Conservation (phyloP, 257 asterid species). For the Rehmannia glutinosa region DNA sequence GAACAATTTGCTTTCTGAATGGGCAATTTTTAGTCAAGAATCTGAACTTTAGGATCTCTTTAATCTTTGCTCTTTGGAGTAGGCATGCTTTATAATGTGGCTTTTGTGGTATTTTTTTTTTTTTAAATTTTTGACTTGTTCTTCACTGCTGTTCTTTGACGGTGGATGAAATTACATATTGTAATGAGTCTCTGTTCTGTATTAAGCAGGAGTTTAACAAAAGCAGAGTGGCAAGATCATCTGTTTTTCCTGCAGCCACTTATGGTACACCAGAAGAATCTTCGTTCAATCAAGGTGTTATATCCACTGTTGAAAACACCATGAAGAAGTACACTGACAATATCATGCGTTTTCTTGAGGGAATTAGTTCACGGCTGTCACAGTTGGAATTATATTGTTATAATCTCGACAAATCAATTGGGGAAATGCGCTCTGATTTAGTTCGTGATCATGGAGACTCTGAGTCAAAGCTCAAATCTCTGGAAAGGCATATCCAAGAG, state of each 20-base stretch:
- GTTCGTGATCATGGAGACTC: conserved; percentile 75
- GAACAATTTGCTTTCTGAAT: not conserved
- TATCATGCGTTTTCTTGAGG: conserved; percentile 92
- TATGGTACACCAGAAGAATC: conserved; percentile 78
- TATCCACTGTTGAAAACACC: conserved; percentile 57
- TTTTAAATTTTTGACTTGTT: not conserved
- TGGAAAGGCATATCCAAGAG: conserved; percentile 90
- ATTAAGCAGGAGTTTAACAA: conserved; percentile 69
- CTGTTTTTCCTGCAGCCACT: conserved; percentile 55
- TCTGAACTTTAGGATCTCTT: not conserved
- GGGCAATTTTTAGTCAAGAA: not conserved
- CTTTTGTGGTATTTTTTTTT: not conserved
- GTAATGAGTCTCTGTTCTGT: conserved; percentile 8
- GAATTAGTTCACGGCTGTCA: conserved; percentile 88
- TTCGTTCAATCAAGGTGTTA: conserved; percentile 63
- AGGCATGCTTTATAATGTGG: not conserved
- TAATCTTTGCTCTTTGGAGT: not conserved
- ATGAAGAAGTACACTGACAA: conserved; percentile 87
- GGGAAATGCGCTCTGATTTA: conserved; percentile 83
- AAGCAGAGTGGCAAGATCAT: conserved; percentile 69
- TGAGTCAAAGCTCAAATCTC: conserved; percentile 70
- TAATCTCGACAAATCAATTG: conserved; percentile 88
- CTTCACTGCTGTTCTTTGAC: not conserved
- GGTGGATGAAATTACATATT: not conserved
- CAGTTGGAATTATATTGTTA: conserved; percentile 87